Evolutionary conservation across 106 monocot species (phyloP).

Genomic region (Phalaenopsis equestris): DNA sequence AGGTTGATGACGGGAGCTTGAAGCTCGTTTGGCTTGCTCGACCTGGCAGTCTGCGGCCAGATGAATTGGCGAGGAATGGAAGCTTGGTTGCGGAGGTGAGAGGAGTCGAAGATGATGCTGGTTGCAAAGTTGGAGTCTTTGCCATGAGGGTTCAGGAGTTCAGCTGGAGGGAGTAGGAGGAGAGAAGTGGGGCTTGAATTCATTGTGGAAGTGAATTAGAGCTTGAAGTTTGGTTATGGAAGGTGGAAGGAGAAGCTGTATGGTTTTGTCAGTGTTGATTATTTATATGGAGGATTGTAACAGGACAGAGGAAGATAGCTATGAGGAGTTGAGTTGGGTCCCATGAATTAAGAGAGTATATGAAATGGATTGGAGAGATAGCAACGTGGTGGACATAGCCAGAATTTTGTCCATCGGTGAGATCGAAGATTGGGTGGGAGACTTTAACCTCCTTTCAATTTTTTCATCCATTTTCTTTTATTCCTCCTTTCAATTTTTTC

Average conservation of each 20-base stretch:
- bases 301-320: neutral
- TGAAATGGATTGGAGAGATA: no score
- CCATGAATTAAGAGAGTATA: neutral
- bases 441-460: neutral
- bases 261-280: neutral
- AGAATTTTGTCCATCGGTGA: neutral
- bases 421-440: neutral
- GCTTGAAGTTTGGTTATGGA: neutral
- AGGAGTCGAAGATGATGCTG: constrained; percentile 28
- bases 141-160: neutral
- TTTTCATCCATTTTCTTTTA: no score
- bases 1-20: constrained; percentile 47
- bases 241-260: no score
- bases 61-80: constrained; percentile 63
- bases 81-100: constrained; percentile 14
- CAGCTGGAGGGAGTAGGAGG: neutral
- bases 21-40: constrained; percentile 22
- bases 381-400: neutral
- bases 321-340: neutral
- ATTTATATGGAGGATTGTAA: neutral
- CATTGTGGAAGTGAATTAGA: neutral
- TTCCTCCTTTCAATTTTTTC: neutral
- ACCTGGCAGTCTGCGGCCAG: constrained; percentile 35
- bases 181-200: neutral
- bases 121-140: neutral